Evolutionary conservation across 805 yeast species (phyloP).

Genomic region (Lachancea sp.): DNA sequence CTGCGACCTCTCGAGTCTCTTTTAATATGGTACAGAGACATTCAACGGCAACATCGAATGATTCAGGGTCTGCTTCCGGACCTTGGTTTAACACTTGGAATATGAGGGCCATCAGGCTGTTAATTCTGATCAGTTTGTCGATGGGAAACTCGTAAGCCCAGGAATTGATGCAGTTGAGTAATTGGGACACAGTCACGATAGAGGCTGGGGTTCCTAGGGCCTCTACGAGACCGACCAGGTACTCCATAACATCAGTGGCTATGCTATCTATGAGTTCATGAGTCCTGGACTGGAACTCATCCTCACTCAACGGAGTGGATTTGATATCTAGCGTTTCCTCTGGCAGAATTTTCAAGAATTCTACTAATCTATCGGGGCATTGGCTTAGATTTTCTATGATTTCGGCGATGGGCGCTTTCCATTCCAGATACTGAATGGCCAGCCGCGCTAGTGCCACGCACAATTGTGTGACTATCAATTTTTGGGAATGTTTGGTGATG

Average conservation of each 20-base stretch:
- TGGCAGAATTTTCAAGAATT: constrained; percentile 80
- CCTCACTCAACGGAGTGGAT: constrained; percentile 72
- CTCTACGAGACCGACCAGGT: constrained; percentile 45
- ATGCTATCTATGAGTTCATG: constrained; percentile 56
- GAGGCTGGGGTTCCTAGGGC: constrained; percentile 12
- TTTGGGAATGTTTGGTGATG: constrained; percentile 39
- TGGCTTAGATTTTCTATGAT: constrained; percentile 42
- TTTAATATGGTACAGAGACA: constrained; percentile 74
- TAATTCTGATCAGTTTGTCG: constrained; percentile 53
- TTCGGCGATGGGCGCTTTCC: constrained; percentile 69
- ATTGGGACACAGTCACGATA: constrained; percentile 28
- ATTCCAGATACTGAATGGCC: constrained; percentile 66
- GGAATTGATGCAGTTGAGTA: constrained; percentile 72
- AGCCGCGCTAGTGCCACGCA: constrained; percentile 77
- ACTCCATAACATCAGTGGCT: constrained; percentile 58
- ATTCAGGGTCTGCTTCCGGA: constrained; percentile 31
- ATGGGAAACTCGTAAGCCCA: constrained; percentile 89
- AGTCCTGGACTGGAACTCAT: constrained; percentile 64
- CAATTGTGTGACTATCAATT: constrained; percentile 73
- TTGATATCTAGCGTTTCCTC: constrained; percentile 81
- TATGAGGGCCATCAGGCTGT: constrained; percentile 61
- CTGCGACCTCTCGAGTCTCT: constrained; percentile 75
- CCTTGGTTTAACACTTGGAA: constrained; percentile 54
- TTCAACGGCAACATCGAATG: constrained; percentile 81
- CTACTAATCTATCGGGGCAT: constrained; percentile 49